phyloP scores from a whole-genome alignment of 2,329 filamentous ascomycete genomes.

The Ophiobolus disseminans region DNA sequence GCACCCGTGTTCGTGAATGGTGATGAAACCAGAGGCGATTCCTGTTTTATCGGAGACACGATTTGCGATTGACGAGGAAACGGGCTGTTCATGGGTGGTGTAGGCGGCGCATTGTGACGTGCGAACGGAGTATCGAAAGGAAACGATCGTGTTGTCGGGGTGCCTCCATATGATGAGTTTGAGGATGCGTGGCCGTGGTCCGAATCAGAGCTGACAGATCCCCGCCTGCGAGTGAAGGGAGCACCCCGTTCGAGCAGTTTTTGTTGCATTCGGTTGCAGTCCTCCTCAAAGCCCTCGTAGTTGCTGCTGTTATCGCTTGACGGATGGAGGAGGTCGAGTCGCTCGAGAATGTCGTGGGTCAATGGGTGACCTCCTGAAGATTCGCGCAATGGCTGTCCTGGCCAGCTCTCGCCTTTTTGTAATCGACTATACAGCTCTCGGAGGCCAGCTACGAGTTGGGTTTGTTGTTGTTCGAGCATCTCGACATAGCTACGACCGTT shows the following conservation, averaged over 20 bases:
- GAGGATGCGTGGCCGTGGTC: constrained; percentile 58
- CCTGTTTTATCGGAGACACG: constrained; percentile 39
- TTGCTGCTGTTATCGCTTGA: constrained; percentile 54
- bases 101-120: constrained; percentile 45
- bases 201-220: constrained; percentile 65
- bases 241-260: constrained; percentile 62
- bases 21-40: constrained; percentile 37
- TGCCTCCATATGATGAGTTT: constrained; percentile 46
- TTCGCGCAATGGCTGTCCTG: constrained; percentile 60
- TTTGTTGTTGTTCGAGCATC: constrained; percentile 71
- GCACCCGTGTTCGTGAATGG: constrained; percentile 38
- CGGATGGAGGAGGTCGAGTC: constrained; percentile 64
- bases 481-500: constrained; percentile 63
- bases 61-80: constrained; percentile 46
- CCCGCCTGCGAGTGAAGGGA: constrained; percentile 59
- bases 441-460: constrained; percentile 66
- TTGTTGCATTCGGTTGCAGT: constrained; percentile 62
- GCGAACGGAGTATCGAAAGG: constrained; percentile 41
- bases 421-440: constrained; percentile 66
- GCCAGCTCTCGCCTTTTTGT: constrained; percentile 62
- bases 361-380: constrained; percentile 62
- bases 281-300: constrained; percentile 65
- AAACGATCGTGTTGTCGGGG: constrained; percentile 46
- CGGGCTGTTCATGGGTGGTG: constrained; percentile 49
- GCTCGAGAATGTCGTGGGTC: constrained; percentile 68